A percentile compares a stretch with the other conserved stretches of the same genome.
Conservation (phyloP, 495 filamentous ascomycete species). For the Mycothermus thermophilus region DNA sequence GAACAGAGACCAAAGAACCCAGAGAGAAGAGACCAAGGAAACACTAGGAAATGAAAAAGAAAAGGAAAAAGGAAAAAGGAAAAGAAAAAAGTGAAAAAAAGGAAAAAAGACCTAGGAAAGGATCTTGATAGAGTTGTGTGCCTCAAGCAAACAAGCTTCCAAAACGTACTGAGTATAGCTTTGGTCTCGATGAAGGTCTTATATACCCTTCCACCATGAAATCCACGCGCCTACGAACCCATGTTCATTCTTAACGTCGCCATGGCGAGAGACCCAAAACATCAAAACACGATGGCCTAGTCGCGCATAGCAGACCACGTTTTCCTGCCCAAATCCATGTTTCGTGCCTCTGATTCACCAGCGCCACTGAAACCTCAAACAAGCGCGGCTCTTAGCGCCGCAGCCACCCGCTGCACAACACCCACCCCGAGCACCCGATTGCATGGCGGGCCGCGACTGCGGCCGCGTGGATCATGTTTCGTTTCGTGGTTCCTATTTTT, state of each 20-base stretch:
- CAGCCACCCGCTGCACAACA: neutral
- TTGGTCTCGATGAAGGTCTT: too few relatives aligned
- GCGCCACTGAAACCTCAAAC: constrained; percentile 4
- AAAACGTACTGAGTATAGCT: too few relatives aligned
- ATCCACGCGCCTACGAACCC: too few relatives aligned
- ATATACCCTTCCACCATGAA: too few relatives aligned
- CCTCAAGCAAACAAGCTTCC: neutral
- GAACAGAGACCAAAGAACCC: too few relatives aligned
- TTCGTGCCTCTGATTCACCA: neutral
- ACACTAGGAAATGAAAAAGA: constrained; percentile 9
- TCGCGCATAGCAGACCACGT: neutral
- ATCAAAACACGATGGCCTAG: neutral
- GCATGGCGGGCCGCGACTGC: too few relatives aligned
- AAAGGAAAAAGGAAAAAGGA: constrained; percentile 11
- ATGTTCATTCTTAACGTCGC: too few relatives aligned
- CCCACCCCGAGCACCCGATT: neutral
- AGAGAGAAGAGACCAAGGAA: constrained; percentile 15
- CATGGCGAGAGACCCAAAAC: too few relatives aligned
- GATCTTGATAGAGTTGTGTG: neutral
- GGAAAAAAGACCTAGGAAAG: neutral
- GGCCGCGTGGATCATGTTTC: too few relatives aligned
- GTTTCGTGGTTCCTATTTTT: constrained; percentile 2
- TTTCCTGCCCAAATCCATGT: neutral
- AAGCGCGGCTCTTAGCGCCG: constrained; percentile 3
- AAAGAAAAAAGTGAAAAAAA: constrained; percentile 5